Evolutionary conservation across 2,329 filamentous ascomycete genomes (phyloP).

Genomic region (Arthrobotrys sinensis): DNA sequence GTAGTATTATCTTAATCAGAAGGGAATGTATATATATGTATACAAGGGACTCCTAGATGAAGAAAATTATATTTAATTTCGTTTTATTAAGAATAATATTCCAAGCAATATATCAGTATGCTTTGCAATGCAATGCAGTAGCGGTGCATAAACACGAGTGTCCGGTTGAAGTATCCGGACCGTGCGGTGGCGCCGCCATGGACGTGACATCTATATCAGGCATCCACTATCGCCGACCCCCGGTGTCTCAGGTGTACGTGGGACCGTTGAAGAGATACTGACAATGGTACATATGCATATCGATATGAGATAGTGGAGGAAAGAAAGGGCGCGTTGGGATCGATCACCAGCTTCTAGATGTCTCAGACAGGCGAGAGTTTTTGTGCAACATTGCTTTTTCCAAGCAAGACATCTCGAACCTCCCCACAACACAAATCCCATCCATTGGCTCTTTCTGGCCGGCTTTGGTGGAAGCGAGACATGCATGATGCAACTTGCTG

Average conservation of each 20-base stretch:
- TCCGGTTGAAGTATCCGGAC: constrained; percentile 8
- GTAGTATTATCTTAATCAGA: not conserved
- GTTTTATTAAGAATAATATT: no score
- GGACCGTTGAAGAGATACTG: not conserved
- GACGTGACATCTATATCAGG: constrained; percentile 27
- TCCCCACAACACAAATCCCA: constrained; percentile 45
- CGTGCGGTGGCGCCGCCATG: constrained; percentile 5
- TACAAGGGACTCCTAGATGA: no score
- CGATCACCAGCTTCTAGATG: constrained; percentile 18
- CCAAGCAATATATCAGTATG: not conserved
- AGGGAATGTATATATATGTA: not conserved
- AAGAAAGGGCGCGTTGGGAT: constrained; percentile 1
- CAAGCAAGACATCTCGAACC: constrained; percentile 43
- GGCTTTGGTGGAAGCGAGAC: constrained; percentile 56
- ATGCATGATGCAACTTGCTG: constrained; percentile 54
- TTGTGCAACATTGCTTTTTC: constrained; percentile 39
- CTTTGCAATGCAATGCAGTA: not conserved
- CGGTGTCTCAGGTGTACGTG: constrained; percentile 9
- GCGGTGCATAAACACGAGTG: constrained; percentile 16
- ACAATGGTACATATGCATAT: not conserved
- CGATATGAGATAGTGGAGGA: not conserved
- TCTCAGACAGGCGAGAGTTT: constrained; percentile 52
- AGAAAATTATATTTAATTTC: no score
- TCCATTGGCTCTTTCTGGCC: constrained; percentile 36
- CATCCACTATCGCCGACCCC: constrained; percentile 20